phyloP scores from a whole-genome alignment of 768 basidiomycete genomes.

The Fomitopsis serialis region DNA sequence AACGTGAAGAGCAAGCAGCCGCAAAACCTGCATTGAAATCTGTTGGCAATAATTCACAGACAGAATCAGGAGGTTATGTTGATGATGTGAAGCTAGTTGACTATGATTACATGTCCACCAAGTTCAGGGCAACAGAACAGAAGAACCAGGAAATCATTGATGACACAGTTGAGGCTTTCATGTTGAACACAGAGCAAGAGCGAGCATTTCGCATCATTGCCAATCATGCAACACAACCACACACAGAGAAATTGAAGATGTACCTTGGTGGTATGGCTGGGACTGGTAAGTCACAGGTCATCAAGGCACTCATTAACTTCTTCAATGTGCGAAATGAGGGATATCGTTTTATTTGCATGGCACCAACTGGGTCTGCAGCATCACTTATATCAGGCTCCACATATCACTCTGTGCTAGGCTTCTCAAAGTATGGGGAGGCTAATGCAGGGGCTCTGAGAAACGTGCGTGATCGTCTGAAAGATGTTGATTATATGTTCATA shows the following conservation, averaged over 20 bases:
- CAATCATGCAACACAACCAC: constrained; percentile 11
- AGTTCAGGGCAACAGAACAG: background rate
- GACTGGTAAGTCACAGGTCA: too few relatives aligned
- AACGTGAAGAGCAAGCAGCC: background rate
- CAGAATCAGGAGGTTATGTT: background rate
- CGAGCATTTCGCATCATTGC: constrained; percentile 17
- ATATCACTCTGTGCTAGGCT: constrained; percentile 16
- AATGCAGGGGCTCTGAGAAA: background rate
- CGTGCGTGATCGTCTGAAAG: constrained; percentile 5
- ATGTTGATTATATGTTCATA: constrained; percentile 35
- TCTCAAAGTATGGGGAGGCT: background rate
- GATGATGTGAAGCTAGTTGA: background rate
- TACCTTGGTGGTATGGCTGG: too few relatives aligned
- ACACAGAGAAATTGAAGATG: too few relatives aligned
- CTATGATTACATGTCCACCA: background rate
- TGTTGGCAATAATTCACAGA: too few relatives aligned
- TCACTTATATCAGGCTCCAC: constrained; percentile 16
- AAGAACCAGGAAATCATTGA: background rate
- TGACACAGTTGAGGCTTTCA: constrained; percentile 2
- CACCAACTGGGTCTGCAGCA: constrained; percentile 20
- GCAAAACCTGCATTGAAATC: background rate
- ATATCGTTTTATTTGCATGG: constrained; percentile 12
- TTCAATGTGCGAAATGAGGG: background rate
- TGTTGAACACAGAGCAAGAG: constrained; percentile 15
- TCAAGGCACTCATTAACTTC: constrained; percentile 14